phyloP scores from a whole-genome alignment of 345 rosid genomes.

The Citrus medica region DNA sequence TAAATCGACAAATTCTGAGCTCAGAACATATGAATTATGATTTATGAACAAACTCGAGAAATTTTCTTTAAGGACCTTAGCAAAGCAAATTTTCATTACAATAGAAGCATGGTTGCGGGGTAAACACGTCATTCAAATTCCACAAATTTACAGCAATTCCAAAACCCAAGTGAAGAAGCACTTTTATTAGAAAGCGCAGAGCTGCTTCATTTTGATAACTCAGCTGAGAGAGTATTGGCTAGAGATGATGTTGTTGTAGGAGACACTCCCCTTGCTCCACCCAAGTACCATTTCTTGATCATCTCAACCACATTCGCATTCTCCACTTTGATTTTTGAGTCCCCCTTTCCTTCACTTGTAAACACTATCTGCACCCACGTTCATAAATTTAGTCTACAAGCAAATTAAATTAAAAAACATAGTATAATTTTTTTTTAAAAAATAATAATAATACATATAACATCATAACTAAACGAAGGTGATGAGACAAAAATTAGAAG shows the following conservation, averaged over 20 bases:
- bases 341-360: slow-evolving; percentile 63
- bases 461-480: no score
- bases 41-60: not conserved
- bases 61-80: not conserved
- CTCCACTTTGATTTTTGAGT: slow-evolving; percentile 52
- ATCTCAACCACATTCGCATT: slow-evolving; percentile 71
- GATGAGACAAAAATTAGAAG: no score
- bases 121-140: not conserved
- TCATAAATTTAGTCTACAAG: not conserved
- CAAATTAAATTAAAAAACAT: no score
- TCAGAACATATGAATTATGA: not conserved
- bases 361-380: slow-evolving; percentile 45
- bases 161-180: not conserved
- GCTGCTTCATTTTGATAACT: slow-evolving; percentile 37
- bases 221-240: slow-evolving; percentile 46
- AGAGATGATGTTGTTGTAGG: slow-evolving; percentile 60
- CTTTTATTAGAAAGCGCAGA: not conserved
- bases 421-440: no score
- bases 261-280: slow-evolving; percentile 74
- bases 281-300: slow-evolving; percentile 90
- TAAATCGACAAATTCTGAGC: no score
- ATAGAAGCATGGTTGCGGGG: not conserved
- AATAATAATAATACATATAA: no score
- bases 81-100: not conserved
- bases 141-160: not conserved